A percentile compares a stretch with the other conserved stretches of the same genome.
Evolutionary conservation across 1,284 basidiomycete species (phyloP).

Genomic region (Ustilago bromivora): DNA sequence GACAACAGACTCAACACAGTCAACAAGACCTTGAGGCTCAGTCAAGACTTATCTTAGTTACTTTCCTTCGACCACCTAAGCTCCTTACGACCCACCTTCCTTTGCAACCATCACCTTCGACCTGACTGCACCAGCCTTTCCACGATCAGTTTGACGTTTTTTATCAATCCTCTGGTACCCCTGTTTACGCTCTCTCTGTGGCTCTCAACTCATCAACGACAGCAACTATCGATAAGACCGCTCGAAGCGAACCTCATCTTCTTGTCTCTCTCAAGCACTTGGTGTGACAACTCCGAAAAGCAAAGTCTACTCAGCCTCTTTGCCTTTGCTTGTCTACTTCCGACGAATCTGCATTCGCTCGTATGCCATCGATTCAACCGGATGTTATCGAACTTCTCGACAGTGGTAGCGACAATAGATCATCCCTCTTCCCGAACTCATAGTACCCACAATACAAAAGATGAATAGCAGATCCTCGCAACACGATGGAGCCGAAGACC

Average conservation of each 20-base stretch:
- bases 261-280: neutral
- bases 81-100: constrained; percentile 3
- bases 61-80: neutral
- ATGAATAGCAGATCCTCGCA: constrained; percentile 31
- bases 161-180: neutral
- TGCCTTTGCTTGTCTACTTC: neutral
- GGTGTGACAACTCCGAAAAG: neutral
- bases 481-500: constrained; percentile 19
- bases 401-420: constrained; percentile 31
- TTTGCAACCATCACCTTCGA: neutral
- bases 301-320: neutral
- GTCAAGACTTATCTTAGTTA: neutral
- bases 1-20: neutral
- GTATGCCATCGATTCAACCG: constrained; percentile 21
- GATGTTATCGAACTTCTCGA: constrained; percentile 34
- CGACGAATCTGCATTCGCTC: neutral
- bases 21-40: constrained; percentile 1
- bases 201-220: neutral
- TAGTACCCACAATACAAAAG: constrained; percentile 1
- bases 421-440: constrained; percentile 29
- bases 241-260: neutral
- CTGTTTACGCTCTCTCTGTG: neutral
- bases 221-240: neutral
- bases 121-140: neutral
- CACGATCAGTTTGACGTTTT: neutral